A percentile compares a stretch with the other conserved stretches of the same genome.
phyloP scores from a whole-genome alignment of 108 stramenopile species.

The Cyclotella choctawhatcheeana region DNA sequence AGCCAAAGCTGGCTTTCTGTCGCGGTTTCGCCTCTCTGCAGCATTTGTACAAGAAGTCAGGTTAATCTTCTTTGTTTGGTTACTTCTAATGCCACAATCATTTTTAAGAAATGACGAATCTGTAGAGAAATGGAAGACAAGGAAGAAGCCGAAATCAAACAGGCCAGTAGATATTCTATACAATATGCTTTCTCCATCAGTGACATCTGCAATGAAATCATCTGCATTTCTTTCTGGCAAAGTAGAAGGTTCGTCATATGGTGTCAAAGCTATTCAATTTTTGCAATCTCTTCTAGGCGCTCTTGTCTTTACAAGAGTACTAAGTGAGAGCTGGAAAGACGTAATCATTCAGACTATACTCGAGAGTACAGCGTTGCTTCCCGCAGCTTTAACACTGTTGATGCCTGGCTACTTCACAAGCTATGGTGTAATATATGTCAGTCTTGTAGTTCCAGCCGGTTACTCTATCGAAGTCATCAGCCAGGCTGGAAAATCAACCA shows the following conservation, averaged over 20 bases:
- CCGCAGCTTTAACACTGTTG: constrained; percentile 72
- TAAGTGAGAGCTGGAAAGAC: constrained; percentile 61
- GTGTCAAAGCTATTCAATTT: constrained; percentile 20
- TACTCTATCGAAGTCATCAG: constrained; percentile 53
- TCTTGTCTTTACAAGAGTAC: constrained; percentile 55
- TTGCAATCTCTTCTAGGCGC: constrained; percentile 50
- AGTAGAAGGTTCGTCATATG: constrained; percentile 27
- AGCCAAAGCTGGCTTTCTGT: constrained; percentile 8
- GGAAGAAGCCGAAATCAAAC: constrained; percentile 11
- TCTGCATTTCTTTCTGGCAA: constrained; percentile 40
- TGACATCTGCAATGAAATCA: constrained; percentile 42
- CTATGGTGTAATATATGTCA: constrained; percentile 81
- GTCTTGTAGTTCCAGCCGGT: constrained; percentile 68
- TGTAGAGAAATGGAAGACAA: neutral
- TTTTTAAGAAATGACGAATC: constrained; percentile 14
- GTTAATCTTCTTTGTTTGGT: constrained; percentile 79
- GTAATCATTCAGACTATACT: constrained; percentile 57
- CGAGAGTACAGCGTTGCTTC: constrained; percentile 68
- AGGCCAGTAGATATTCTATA: constrained; percentile 49
- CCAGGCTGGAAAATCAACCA: constrained; percentile 14
- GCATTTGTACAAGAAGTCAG: constrained; percentile 56
- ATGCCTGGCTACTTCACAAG: constrained; percentile 81
- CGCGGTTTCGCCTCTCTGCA: constrained; percentile 29
- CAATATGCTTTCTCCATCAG: constrained; percentile 29
- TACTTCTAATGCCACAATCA: constrained; percentile 65